Conservation (phyloP, 305 asterid species). For the Solanum hybrid region DNA sequence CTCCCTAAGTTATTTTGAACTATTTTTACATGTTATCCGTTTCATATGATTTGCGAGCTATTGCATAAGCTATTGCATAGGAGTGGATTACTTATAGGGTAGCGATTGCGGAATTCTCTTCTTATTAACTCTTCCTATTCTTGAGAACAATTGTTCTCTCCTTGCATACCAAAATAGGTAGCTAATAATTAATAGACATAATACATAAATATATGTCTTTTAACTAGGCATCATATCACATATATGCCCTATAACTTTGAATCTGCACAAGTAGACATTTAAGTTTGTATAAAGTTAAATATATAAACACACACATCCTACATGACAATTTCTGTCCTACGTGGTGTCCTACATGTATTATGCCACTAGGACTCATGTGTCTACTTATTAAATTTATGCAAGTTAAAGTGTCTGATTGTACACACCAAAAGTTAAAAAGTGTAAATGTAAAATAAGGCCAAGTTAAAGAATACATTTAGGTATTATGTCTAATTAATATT, state of each 20-base stretch:
- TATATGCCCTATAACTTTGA: too few species aligned
- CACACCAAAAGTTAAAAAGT: accelerated
- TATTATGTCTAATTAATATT: too few species aligned
- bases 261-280: too few species aligned
- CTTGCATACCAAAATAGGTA: not conserved
- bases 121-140: not conserved
- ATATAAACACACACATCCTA: not conserved
- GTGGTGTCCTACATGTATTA: too few species aligned
- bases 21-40: too few species aligned
- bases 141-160: not conserved
- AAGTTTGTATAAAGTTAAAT: too few species aligned
- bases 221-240: not conserved
- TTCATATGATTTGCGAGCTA: accelerated
- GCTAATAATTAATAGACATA: too few species aligned
- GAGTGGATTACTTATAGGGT: too few species aligned
- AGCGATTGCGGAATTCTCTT: not conserved
- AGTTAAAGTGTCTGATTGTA: accelerated
- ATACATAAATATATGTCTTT: too few species aligned
- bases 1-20: not conserved
- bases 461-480: accelerated
- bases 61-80: not conserved
- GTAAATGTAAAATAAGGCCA: too few species aligned
- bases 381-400: too few species aligned
- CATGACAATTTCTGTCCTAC: too few species aligned
- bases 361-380: not conserved